phyloP scores from a whole-genome alignment of 2,329 filamentous ascomycete genomes.

The Penicillium aurantiogriseum region DNA sequence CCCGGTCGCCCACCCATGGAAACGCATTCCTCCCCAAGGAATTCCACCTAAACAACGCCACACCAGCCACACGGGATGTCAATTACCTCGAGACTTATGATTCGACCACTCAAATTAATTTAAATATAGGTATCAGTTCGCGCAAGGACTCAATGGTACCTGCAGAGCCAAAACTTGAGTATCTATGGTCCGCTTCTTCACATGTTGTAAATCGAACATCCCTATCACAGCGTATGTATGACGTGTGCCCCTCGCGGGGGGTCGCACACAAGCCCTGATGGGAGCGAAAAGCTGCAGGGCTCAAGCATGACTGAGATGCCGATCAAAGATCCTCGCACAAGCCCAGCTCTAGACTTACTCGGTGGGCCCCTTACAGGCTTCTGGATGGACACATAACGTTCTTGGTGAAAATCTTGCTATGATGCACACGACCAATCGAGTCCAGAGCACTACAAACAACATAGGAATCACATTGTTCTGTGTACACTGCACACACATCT shows the following conservation, averaged over 20 bases:
- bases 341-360: slow-evolving; percentile 13
- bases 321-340: slow-evolving; percentile 11
- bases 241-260: slow-evolving; percentile 5
- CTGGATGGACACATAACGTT: slow-evolving; percentile 7
- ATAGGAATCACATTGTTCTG: background rate
- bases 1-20: slow-evolving; percentile 1
- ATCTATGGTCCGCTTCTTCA: background rate
- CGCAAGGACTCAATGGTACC: background rate
- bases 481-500: background rate
- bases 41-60: background rate
- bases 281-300: background rate
- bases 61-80: slow-evolving; percentile 4
- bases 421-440: background rate
- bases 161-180: background rate
- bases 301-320: slow-evolving; percentile 4
- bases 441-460: background rate
- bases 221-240: background rate
- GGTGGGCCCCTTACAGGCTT: slow-evolving; percentile 13
- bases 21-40: background rate
- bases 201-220: background rate
- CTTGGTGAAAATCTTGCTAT: background rate
- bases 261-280: background rate
- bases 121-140: too few species aligned
- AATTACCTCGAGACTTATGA: background rate
- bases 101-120: background rate